A percentile compares a stretch with the other conserved stretches of the same genome.
Conservation (phyloP, 192 early-diverging fungal genomes). For the Coemansia sp. region DNA sequence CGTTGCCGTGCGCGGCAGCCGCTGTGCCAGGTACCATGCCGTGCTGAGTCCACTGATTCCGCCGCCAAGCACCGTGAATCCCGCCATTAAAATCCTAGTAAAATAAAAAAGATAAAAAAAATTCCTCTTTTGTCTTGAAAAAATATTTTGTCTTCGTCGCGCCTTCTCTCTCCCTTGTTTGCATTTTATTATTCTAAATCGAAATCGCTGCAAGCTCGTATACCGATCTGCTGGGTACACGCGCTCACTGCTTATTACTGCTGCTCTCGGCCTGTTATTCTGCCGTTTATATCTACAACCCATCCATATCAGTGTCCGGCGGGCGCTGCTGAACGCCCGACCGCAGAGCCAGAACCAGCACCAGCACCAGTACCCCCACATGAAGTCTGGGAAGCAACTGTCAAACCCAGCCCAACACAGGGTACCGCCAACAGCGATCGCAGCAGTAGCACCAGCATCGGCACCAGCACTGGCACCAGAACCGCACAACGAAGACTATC, state of each 20-base stretch:
- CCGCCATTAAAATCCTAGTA: slow-evolving; percentile 15
- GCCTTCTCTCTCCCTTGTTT: neutral
- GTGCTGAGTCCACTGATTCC: slow-evolving; percentile 87
- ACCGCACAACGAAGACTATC: slow-evolving; percentile 17
- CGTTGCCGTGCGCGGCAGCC: slow-evolving; percentile 42
- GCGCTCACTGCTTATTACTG: neutral
- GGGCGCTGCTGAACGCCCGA: slow-evolving; percentile 7
- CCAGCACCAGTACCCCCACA: neutral
- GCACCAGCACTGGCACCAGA: too few relatives aligned
- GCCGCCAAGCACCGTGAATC: slow-evolving; percentile 81
- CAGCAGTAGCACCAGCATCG: neutral
- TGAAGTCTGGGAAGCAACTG: slow-evolving; percentile 30
- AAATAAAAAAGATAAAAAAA: neutral
- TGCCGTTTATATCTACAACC: neutral
- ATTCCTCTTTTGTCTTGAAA: neutral
- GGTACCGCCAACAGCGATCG: neutral
- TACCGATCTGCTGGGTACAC: neutral
- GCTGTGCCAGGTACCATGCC: slow-evolving; percentile 71
- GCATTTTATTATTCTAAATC: neutral
- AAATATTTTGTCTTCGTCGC: neutral
- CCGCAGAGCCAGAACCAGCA: slow-evolving; percentile 2
- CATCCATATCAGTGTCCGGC: neutral
- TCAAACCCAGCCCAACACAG: too few relatives aligned
- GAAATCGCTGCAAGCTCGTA: neutral
- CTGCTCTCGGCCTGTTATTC: neutral